Percentiles rank a stretch among this genome's conserved stretches.
phyloP scores from a whole-genome alignment of 2,329 filamentous ascomycete genomes.

The Aureobasidium sp. region DNA sequence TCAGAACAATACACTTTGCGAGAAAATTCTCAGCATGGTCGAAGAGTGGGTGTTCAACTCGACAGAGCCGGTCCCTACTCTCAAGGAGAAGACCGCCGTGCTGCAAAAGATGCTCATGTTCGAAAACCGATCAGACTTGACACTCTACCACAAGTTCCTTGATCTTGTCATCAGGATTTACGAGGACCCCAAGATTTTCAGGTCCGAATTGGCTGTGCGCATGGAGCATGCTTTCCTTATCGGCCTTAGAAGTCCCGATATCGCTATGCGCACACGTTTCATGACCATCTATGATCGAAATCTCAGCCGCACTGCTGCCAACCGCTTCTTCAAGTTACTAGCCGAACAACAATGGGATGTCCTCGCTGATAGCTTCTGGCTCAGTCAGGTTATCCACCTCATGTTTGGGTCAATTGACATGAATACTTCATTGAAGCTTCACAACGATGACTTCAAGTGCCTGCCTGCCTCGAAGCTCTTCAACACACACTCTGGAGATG shows the following conservation, averaged over 20 bases:
- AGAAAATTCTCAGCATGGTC: slow-evolving; percentile 89
- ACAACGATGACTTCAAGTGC: slow-evolving; percentile 76
- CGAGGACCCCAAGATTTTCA: slow-evolving; percentile 90
- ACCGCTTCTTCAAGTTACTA: slow-evolving; percentile 81
- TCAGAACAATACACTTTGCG: slow-evolving; percentile 75
- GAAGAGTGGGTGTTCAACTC: slow-evolving; percentile 95
- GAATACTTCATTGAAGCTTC: slow-evolving; percentile 68
- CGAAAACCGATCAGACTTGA: slow-evolving; percentile 74
- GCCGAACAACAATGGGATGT: slow-evolving; percentile 96
- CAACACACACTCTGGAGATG: slow-evolving; percentile 65
- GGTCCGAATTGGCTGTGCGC: slow-evolving; percentile 90
- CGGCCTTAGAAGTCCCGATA: slow-evolving; percentile 83
- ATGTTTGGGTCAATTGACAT: slow-evolving; percentile 87
- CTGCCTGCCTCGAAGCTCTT: slow-evolving; percentile 69
- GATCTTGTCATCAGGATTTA: slow-evolving; percentile 97
- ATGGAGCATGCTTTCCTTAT: slow-evolving; percentile 98
- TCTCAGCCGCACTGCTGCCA: slow-evolving; percentile 83
- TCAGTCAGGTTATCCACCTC: slow-evolving; percentile 88
- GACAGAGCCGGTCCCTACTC: slow-evolving; percentile 88
- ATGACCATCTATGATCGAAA: slow-evolving; percentile 95
- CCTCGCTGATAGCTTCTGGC: slow-evolving; percentile 89
- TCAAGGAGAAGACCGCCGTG: slow-evolving; percentile 98
- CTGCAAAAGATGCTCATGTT: slow-evolving; percentile 99
- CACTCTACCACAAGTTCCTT: slow-evolving; percentile 85
- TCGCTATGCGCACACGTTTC: slow-evolving; percentile 95